Percentiles rank a stretch among this genome's conserved stretches.
Conservation (phyloP, 176 grass and related monocot species). For the Oryza coarctata region DNA sequence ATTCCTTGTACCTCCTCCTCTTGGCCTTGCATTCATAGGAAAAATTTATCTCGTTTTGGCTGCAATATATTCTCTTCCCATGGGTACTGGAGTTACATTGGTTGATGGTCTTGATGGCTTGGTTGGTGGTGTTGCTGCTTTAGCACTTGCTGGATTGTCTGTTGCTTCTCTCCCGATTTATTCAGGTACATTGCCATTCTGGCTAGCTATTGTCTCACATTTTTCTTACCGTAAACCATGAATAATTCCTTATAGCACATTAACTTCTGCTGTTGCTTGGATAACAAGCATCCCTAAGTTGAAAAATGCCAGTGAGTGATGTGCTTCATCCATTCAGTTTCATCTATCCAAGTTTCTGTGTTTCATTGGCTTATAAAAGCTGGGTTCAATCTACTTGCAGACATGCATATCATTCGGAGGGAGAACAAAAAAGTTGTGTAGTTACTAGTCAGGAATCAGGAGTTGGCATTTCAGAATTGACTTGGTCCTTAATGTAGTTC, state of each 20-base stretch:
- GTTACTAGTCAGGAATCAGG: neutral
- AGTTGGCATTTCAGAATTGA: neutral
- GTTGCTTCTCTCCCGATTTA: conserved; percentile 66
- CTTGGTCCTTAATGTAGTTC: neutral
- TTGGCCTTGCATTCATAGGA: conserved; percentile 77
- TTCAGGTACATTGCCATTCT: conserved; percentile 35
- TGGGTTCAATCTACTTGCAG: conserved; percentile 1
- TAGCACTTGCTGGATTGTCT: conserved; percentile 81
- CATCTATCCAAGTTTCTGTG: neutral
- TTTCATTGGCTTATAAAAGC: neutral
- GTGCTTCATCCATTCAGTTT: neutral
- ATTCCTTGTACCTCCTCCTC: conserved; percentile 75
- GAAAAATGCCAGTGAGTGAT: neutral
- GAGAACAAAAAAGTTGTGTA: neutral
- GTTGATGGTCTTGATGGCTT: conserved; percentile 89
- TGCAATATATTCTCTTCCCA: conserved; percentile 59
- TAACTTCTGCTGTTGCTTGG: conserved; percentile 11
- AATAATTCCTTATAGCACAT: conserved; percentile 10
- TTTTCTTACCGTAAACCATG: neutral
- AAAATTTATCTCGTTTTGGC: conserved; percentile 69
- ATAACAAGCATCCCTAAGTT: neutral
- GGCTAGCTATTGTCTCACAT: neutral
- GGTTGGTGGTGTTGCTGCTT: conserved; percentile 77
- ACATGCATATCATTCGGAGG: conserved; percentile 12
- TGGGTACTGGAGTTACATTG: conserved; percentile 67